phyloP scores from a whole-genome alignment of 2,329 filamentous ascomycete species.

The Elsinoe necatrix region DNA sequence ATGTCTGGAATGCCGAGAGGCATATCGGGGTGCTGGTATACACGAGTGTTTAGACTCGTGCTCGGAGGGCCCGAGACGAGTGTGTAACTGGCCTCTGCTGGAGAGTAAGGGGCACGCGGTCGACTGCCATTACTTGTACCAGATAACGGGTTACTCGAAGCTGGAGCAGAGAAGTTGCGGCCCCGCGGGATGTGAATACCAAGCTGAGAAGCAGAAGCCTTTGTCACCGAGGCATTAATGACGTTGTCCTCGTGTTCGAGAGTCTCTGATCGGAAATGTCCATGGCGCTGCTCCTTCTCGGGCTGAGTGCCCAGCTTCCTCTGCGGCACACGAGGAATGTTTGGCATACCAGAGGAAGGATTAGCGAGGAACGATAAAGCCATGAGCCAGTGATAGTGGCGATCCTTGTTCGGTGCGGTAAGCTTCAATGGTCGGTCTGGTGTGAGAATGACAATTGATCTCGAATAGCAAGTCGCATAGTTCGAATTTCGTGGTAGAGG shows the following conservation, averaged over 20 bases:
- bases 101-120: neutral
- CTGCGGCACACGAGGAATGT: conserved; percentile 27
- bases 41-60: conserved; percentile 5
- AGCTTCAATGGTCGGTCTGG: conserved; percentile 92
- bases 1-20: conserved; percentile 4
- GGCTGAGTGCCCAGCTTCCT: neutral
- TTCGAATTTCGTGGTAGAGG: conserved; percentile 63
- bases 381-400: conserved; percentile 92
- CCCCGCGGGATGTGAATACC: neutral
- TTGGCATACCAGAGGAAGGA: conserved; percentile 67
- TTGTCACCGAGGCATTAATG: neutral
- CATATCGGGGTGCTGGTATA: conserved; percentile 10
- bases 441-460: conserved; percentile 90
- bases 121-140: neutral
- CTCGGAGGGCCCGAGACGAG: neutral
- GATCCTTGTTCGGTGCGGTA: conserved; percentile 70
- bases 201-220: conserved; percentile 3
- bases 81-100: neutral
- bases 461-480: conserved; percentile 56
- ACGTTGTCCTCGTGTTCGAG: conserved; percentile 8
- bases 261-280: conserved; percentile 1
- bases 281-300: neutral
- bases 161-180: conserved; percentile 11
- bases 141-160: neutral
- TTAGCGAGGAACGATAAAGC: conserved; percentile 91